phyloP scores from a whole-genome alignment of 2,329 filamentous ascomycete genomes.

The Xylaria sp. region DNA sequence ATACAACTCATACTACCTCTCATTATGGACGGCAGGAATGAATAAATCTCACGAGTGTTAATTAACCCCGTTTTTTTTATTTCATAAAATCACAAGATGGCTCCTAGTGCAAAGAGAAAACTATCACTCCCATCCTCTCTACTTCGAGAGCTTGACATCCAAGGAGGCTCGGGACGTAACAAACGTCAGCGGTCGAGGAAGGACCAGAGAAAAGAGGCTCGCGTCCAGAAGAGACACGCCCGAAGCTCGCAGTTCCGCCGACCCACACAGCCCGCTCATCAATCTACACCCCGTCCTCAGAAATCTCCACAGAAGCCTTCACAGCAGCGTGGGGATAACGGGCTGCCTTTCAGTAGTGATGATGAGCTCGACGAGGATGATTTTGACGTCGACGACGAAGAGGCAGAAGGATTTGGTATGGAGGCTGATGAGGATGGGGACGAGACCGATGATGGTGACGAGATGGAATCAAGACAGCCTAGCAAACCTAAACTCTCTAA shows the following conservation, averaged over 20 bases:
- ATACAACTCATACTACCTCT: background rate
- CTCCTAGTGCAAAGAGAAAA: conserved; percentile 48
- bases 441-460: conserved; percentile 42
- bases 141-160: conserved; percentile 57
- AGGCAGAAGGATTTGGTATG: conserved; percentile 14
- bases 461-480: conserved; percentile 49
- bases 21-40: background rate
- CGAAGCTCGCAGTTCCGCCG: conserved; percentile 45
- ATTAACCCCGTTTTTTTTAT: background rate
- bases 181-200: conserved; percentile 47
- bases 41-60: background rate
- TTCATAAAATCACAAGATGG: conserved; percentile 9
- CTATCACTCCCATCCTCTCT: conserved; percentile 58
- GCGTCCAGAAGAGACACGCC: conserved; percentile 48
- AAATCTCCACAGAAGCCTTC: conserved; percentile 8
- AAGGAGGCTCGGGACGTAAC: conserved; percentile 34
- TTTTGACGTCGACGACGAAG: conserved; percentile 37
- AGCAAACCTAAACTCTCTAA: conserved; percentile 46
- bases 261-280: conserved; percentile 26
- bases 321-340: conserved; percentile 20
- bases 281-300: conserved; percentile 10
- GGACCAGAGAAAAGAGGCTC: conserved; percentile 49
- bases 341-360: conserved; percentile 31
- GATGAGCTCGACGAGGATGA: conserved; percentile 39
- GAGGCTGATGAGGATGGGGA: conserved; percentile 38